phyloP scores from a whole-genome alignment of 139 green algal species.

The Tetradesmus obliquus region DNA sequence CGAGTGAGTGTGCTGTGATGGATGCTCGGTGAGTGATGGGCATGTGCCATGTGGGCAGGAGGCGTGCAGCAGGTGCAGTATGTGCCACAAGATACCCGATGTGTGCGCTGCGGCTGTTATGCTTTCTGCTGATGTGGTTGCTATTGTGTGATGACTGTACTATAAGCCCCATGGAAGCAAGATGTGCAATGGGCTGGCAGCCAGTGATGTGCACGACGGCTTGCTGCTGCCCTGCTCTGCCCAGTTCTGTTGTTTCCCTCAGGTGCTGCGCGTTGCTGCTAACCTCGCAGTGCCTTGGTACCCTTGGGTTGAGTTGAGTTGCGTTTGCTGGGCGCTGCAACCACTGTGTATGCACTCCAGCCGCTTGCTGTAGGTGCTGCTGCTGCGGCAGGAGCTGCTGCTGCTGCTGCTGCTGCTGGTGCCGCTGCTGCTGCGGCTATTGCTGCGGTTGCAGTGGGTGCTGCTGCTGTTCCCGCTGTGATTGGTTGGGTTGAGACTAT shows the following conservation, averaged over 20 bases:
- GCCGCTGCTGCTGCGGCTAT: background rate
- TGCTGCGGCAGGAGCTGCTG: background rate
- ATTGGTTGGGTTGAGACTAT: background rate
- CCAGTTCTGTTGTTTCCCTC: background rate
- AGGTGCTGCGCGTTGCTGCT: background rate
- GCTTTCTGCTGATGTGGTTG: no score
- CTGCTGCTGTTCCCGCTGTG: background rate
- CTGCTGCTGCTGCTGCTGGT: background rate
- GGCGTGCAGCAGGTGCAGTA: no score
- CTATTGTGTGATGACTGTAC: no score
- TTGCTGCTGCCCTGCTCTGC: background rate
- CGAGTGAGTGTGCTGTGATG: no score
- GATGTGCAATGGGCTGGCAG: no score
- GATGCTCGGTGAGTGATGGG: no score
- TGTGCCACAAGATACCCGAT: no score
- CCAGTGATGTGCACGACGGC: no score
- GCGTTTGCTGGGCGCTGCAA: background rate
- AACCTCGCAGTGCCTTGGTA: background rate
- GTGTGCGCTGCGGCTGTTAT: no score
- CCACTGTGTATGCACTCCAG: constrained; percentile 12
- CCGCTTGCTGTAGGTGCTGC: background rate
- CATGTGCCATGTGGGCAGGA: no score
- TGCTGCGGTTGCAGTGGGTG: background rate
- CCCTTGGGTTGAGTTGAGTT: background rate
- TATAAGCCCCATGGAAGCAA: no score